Evolutionary conservation across 164 flowering plant genomes (phyloP), one percentile per base, ranked within the genome.

Genomic region (Nymphaea thermarum): DNA sequence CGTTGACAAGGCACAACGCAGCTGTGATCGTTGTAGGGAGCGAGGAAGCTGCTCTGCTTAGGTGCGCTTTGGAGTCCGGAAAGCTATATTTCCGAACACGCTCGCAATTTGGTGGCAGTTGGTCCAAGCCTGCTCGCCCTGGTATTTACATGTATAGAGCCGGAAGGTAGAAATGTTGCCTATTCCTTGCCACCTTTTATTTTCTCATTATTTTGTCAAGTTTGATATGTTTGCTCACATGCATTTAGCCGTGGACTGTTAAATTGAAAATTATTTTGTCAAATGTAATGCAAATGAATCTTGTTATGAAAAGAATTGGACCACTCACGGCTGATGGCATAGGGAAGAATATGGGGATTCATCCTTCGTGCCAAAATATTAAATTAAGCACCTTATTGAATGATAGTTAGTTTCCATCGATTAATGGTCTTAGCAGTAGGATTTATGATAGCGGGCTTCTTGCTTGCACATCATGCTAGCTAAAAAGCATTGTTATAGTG

Each of bases 61-160:
- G 96, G 25, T 93, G 98, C 57, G 97, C 88, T 2, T 78, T 90
- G 69, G 98, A 91, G 70, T 78, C 92, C 0, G 79, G 85, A 0
- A 78, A 87, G 71, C 71, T 87, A 79, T 90, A 74, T 73, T 85
- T 93, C 64, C 78, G 83, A 71, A 80, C 72, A 43, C 80, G 83
- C 73, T 71, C 81, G 59, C 81, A 66, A 51, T 69, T 45, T 69
- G 77, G 43, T 62, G 79, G 71, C 41, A 67, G 53, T 62, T 66
- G 63, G 72, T 79, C 82, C 44, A 91, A 85, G 74, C 77, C 83
- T 10, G 75, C 77, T 64, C 79, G 86, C 42, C 14, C 57, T 51
- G 88, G 91, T 12, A 82, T 88, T 77, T 85, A 84, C 67, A 79
- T 80, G 77, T 93, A 90, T 68, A 80, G 93, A 53, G 91, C 98